Percentiles rank a stretch among this genome's conserved stretches.
phyloP scores from a whole-genome alignment of 1,139 yeast genomes.

The Yamadazyma conglobata region DNA sequence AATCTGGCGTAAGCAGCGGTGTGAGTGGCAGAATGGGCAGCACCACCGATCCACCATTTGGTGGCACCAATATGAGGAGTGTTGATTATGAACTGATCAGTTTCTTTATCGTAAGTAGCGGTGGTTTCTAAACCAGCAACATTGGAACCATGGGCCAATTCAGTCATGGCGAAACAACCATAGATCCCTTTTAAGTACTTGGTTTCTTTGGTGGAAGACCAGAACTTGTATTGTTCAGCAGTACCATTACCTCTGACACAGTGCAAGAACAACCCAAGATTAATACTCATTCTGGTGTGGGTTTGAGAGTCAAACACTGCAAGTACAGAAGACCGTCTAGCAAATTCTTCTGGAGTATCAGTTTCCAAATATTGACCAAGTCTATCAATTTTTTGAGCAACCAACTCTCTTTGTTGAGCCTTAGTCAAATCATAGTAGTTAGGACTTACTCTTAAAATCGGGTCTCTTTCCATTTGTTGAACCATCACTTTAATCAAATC shows the following conservation, averaged over 20 bases:
- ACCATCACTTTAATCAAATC: conserved; percentile 30
- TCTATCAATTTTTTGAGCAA: conserved; percentile 43
- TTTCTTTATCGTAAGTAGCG: conserved; percentile 67
- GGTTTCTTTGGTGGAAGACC: conserved; percentile 77
- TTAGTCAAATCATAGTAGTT: conserved; percentile 38
- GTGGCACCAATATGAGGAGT: conserved; percentile 92
- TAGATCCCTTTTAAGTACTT: conserved; percentile 60
- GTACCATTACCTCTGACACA: conserved; percentile 53
- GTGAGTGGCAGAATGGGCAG: conserved; percentile 91
- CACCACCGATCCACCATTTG: conserved; percentile 99
- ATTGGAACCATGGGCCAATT: conserved; percentile 89
- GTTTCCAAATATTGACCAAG: conserved; percentile 43
- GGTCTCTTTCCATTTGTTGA: conserved; percentile 51
- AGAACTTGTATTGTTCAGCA: conserved; percentile 56
- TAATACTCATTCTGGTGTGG: conserved; percentile 48
- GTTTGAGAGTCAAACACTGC: conserved; percentile 50
- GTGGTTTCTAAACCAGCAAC: conserved; percentile 93
- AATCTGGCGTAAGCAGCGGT: conserved; percentile 78
- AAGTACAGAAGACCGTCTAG: conserved; percentile 38
- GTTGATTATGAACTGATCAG: conserved; percentile 68
- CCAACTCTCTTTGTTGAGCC: conserved; percentile 39
- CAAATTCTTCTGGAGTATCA: conserved; percentile 35
- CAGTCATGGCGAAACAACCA: conserved; percentile 95
- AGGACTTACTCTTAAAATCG: conserved; percentile 37
- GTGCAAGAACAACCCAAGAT: conserved; percentile 46